Conservation (phyloP, 2,329 filamentous ascomycete genomes). For the Tothia fuscella region DNA sequence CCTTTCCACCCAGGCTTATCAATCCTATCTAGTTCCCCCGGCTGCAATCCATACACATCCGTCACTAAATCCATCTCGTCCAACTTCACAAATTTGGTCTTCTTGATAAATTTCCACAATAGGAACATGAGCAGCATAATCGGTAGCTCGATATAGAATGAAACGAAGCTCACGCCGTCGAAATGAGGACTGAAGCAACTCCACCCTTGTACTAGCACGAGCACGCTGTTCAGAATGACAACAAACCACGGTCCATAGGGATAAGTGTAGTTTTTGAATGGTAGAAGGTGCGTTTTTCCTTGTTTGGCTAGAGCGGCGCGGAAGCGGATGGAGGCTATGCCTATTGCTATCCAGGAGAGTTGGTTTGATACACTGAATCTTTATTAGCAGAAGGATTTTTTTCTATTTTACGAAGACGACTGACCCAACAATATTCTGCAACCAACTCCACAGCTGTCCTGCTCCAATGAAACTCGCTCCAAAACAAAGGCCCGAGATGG, state of each 20-base stretch:
- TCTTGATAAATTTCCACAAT: conserved; percentile 13
- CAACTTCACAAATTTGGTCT: conserved; percentile 5
- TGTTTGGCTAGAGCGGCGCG: conserved; percentile 44
- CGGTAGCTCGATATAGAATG: conserved; percentile 49
- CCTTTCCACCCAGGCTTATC: not conserved
- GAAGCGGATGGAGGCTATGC: conserved; percentile 54
- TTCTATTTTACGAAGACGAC: not conserved
- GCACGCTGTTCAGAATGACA: conserved; percentile 44
- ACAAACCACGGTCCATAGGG: conserved; percentile 48
- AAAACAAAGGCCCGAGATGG: conserved; percentile 48
- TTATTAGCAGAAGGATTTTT: not conserved
- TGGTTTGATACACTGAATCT: conserved; percentile 45
- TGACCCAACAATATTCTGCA: conserved; percentile 51
- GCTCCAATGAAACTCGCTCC: conserved; percentile 54
- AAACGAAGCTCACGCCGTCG: conserved; percentile 45
- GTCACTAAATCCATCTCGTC: conserved; percentile 7
- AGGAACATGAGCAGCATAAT: conserved; percentile 45
- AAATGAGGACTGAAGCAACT: conserved; percentile 49
- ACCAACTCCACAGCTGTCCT: conserved; percentile 53
- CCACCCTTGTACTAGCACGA: conserved; percentile 55
- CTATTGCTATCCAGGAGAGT: conserved; percentile 53
- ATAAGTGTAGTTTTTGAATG: conserved; percentile 57
- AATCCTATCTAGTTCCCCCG: not conserved
- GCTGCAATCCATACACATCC: not conserved
- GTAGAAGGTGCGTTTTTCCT: conserved; percentile 48